Evolutionary conservation across 345 rosid genomes (phyloP).

Genomic region (Corchorus olitorius): DNA sequence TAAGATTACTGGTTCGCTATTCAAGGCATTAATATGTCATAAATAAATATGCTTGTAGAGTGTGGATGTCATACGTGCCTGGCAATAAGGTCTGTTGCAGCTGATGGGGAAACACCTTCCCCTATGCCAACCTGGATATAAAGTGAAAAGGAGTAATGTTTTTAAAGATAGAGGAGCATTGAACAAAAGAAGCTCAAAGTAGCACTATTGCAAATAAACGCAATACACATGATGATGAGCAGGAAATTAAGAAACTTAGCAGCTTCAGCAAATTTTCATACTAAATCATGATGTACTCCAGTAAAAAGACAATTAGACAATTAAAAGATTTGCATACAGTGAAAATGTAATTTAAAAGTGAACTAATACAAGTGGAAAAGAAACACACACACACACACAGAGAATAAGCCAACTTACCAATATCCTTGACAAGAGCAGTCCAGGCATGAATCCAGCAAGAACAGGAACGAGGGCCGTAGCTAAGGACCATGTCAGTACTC

Average conservation of each 20-base stretch:
- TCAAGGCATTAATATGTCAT: background rate
- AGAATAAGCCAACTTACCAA: constrained; percentile 50
- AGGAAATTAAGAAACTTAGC: background rate
- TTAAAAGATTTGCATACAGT: constrained; percentile 3
- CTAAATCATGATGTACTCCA: constrained; percentile 2
- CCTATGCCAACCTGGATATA: constrained; percentile 90
- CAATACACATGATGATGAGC: background rate
- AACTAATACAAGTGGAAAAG: constrained; percentile 10
- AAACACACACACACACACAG: too few relatives aligned
- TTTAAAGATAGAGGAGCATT: background rate
- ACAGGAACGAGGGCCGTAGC: constrained; percentile 84
- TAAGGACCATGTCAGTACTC: constrained; percentile 87
- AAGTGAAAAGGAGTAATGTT: constrained; percentile 13
- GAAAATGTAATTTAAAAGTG: constrained; percentile 6
- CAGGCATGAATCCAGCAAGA: constrained; percentile 93
- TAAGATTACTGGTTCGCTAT: background rate
- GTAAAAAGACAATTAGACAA: too few relatives aligned
- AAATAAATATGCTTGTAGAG: constrained; percentile 24
- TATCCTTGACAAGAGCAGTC: constrained; percentile 70
- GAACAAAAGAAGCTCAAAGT: constrained; percentile 1
- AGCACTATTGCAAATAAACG: background rate
- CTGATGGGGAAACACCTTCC: constrained; percentile 98
- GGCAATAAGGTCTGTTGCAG: constrained; percentile 97
- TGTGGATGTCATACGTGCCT: constrained; percentile 60
- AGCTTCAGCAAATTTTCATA: background rate